Evolutionary conservation across 2,329 filamentous ascomycete genomes (phyloP), one percentile per base, ranked within the genome.

Genomic region (Myriangium duriaei): DNA sequence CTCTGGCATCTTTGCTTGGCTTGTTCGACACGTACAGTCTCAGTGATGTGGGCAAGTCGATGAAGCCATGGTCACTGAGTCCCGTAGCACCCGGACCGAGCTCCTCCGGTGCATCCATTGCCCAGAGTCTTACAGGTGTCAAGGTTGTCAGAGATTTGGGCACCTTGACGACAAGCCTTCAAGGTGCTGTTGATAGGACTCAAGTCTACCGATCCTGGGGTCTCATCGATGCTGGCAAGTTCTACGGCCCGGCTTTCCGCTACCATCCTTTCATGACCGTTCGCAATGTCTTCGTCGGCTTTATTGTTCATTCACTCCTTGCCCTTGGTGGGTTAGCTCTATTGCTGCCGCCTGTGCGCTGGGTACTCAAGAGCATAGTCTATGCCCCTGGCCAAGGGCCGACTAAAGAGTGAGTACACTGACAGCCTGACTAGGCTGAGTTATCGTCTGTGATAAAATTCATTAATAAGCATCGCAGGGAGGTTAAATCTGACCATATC

Each of bases 1-100:
- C 64, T 4, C 59, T 87, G 5, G 67, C 72, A 26, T 86, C 84
- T 0, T 62, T 77, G 4, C 56, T 95, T 11, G 69, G 62, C 24
- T 52, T 72, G 9, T 63, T 74, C 45, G 65, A 65, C 42, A 47
- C 61, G 47, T 63, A 68, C 57, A 47, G 52, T 47, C 53, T 68
- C 5, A 52, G 51, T n/a, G 59, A 73, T 19, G 47, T 77, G 4
- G 52, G 55, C 12, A 63, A 64, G 40, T 53, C 62, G 18, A 59
- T 64, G 52, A 58, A 63, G 32, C 71, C 69, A 12, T 76, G 66
- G 56, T 62, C 65, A 2, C 58, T 74, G 6, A 67, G 62, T 31
- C 64, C 64, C 18, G 61, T 64, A 33, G 42, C 44, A 54, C 57
- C 37, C 47, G 53, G 15, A 57, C 37, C 34, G 45, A 53, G 55